Base-by-base conservation (phyloP, 1,284 basidiomycete species). In the Ceratobasidium sp. region DNA sequence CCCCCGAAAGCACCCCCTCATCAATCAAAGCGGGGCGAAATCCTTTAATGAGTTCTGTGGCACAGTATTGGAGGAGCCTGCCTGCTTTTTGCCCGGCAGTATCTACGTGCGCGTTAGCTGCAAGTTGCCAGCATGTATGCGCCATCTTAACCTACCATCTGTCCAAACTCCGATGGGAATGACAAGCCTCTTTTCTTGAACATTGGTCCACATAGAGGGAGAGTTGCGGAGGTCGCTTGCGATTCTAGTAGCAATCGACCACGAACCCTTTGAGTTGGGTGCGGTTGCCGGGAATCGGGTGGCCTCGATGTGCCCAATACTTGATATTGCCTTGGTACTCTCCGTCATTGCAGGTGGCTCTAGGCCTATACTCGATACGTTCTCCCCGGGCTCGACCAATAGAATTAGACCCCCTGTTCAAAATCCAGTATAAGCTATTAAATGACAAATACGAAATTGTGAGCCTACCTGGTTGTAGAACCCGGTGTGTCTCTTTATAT, bases 141-240 rank as follows among this genome's bases (percentile, higher is more conserved):
- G 32, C 29, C n/a, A 51, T n/a, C 17, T 1, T n/a, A 19, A 61
- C 57, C 22, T 32, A 68, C 66, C 66, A 52, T 51, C 46, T 52
- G 66, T 68, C 66, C 66, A 68, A 17, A 68, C 66, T 19, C 66
- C 66, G 19, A 68, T 68, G 1, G 67, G 67, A n/a, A 69, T 52
- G 43, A 56, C 25, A 9, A 69, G 19, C n/a, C 15, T 56, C n/a
- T 56, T 25, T 57, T 69, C 67, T 9, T 57, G 51, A 46, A 69
- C 40, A n/a, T 44, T 69, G 32, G 34, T 69, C 67, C 67, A 69
- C 67, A 69, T 69, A 17, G 29, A 57, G 5, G 67, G 67, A 3
- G 51, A 29, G 11, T 44, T n/a, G 34, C 67, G 51, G 9, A 69
- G 67, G 25, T 69, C 67, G 8, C 25, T 34, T 40, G 67, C 67